Base-by-base conservation (phyloP, 2,329 filamentous ascomycete genomes). In the Phaeomoniella chlamydospora region DNA sequence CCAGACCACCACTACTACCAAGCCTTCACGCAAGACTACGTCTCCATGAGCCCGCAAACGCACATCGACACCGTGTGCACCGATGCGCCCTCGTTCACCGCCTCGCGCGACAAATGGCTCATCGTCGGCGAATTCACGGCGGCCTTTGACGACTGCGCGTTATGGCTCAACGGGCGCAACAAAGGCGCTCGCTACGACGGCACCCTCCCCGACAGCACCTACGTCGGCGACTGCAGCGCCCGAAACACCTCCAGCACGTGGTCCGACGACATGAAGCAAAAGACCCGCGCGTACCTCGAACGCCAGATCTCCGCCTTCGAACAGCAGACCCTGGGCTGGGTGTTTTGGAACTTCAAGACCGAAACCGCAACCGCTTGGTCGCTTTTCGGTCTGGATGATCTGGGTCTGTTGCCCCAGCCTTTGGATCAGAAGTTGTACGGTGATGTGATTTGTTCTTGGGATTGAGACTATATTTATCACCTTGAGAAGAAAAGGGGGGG, bases 71-170 rank as follows among this genome's bases (percentile, higher is more conserved):
- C 58, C 17, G 73, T 70, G 35, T 81, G 76, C 56, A 62, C 59
- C 36, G 67, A 69, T 43, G 64, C 62, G 2, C 49, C 53, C 2
- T 49, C 54, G 5, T 73, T 72, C 42, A 48, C 64, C 39, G 51
- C 55, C 4, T 59, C 62, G 18, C 59, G 63, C 4, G 74, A 80
- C 52, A 80, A 80, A 52, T 77, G 71, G 65, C 68, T 70, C n/a
- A 59, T 80, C 37, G 68, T 78, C 4, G 77, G 77, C 30, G 77
- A 82, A 51, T 81, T 77, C 76, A 72, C 70, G 1, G 76, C 66
- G 15, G 77, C 75, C 11, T 68, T 79, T 64, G 80, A 77, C 2
- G 65, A 70, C 42, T 72, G 69, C 43, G 64, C 69, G 5, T 63
- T 59, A 34, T 65, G 59, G 38, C 49, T 64, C 33, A 72, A 72